Evolutionary conservation across 306 rosid genomes (phyloP).

Genomic region (Chamaecrista fasciculata): DNA sequence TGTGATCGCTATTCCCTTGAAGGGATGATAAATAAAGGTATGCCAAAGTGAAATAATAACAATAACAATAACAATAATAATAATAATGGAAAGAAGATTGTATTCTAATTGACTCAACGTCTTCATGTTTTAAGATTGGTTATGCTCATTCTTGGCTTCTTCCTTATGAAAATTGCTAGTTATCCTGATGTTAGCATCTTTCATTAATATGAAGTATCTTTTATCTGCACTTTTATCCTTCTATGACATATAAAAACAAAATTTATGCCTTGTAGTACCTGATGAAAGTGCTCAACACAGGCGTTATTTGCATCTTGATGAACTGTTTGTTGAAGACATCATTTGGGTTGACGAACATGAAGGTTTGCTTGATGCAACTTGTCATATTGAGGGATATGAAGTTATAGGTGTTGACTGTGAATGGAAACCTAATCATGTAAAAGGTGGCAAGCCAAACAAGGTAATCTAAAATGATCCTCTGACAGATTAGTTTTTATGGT

Average conservation of each 20-base stretch:
- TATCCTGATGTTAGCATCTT: not conserved
- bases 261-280: constrained; percentile 44
- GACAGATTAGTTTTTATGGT: constrained; percentile 13
- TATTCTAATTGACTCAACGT: not conserved
- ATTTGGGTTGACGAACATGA: constrained; percentile 82
- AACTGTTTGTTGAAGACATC: constrained; percentile 54
- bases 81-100: not conserved
- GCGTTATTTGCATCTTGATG: constrained; percentile 62
- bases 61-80: no score
- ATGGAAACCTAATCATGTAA: constrained; percentile 90
- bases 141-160: not conserved
- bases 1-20: constrained; percentile 73
- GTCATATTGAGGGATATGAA: constrained; percentile 69
- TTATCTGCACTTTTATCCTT: constrained; percentile 23
- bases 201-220: not conserved
- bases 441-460: constrained; percentile 80
- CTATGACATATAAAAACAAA: constrained; percentile 23
- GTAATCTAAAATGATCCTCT: constrained; percentile 40
- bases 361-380: constrained; percentile 59
- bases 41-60: no score
- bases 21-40: constrained; percentile 66
- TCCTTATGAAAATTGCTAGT: not conserved
- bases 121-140: not conserved
- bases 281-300: constrained; percentile 54
- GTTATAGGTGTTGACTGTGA: constrained; percentile 92